Evolutionary conservation across 1,139 yeast species (phyloP).

Genomic region (Debaryomycetaceae sp.): DNA sequence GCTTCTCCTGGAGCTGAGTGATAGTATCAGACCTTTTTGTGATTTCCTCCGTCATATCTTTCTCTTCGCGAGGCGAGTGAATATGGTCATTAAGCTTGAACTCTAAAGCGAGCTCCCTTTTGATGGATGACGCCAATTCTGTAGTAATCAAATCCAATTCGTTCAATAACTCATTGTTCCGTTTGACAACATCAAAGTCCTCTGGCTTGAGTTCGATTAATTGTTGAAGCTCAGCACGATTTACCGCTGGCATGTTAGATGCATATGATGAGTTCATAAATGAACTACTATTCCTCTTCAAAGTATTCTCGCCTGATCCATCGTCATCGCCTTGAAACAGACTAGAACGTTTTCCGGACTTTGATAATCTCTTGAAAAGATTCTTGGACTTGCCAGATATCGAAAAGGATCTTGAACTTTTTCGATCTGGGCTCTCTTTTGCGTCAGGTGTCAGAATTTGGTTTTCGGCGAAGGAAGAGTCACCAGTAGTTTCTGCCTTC

Average conservation of each 20-base stretch:
- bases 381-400: slow-evolving; percentile 27
- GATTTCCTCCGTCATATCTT: slow-evolving; percentile 23
- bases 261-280: slow-evolving; percentile 2
- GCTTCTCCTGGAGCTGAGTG: slow-evolving; percentile 51
- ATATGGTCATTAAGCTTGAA: slow-evolving; percentile 29
- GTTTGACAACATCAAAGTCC: slow-evolving; percentile 59
- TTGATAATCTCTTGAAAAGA: slow-evolving; percentile 34
- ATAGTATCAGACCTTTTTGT: slow-evolving; percentile 46
- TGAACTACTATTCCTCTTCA: slow-evolving; percentile 10
- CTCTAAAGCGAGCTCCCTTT: slow-evolving; percentile 61
- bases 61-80: slow-evolving; percentile 10
- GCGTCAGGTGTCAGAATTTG: neutral
- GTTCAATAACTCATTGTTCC: slow-evolving; percentile 54
- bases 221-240: slow-evolving; percentile 1
- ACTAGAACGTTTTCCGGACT: slow-evolving; percentile 19
- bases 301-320: slow-evolving; percentile 3
- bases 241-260: neutral
- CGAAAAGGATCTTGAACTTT: slow-evolving; percentile 24
- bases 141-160: slow-evolving; percentile 67
- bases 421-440: slow-evolving; percentile 8
- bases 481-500: neutral
- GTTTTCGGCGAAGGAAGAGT: neutral
- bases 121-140: slow-evolving; percentile 69
- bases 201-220: slow-evolving; percentile 45
- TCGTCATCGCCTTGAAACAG: slow-evolving; percentile 14